A percentile compares a stretch with the other conserved stretches of the same genome.
Evolutionary conservation across 169 alveolate species (phyloP).

Genomic region (Plasmodium knowlesi): DNA sequence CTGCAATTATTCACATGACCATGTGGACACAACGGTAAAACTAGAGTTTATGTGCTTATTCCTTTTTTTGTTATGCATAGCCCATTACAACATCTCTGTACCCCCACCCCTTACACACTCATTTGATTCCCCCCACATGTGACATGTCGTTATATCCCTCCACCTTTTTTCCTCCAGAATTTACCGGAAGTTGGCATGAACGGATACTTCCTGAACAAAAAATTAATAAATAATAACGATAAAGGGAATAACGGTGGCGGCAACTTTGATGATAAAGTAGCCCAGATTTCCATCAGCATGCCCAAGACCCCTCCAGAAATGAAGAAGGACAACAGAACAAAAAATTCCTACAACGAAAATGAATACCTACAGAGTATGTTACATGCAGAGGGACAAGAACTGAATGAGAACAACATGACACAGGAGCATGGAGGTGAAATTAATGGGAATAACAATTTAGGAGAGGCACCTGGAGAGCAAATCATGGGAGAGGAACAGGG

Average conservation of each 20-base stretch:
- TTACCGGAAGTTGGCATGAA: constrained; percentile 60
- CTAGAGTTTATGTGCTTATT: background rate
- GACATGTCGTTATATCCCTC: background rate
- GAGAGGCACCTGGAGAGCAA: background rate
- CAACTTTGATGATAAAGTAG: constrained; percentile 40
- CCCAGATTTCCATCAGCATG: constrained; percentile 60
- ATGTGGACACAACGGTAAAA: constrained; percentile 40
- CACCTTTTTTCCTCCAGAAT: background rate
- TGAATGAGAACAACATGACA: background rate
- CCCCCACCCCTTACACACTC: background rate
- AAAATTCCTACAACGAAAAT: constrained; percentile 47
- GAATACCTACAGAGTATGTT: constrained; percentile 28
- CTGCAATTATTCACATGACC: constrained; percentile 53
- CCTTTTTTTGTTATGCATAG: background rate
- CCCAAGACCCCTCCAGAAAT: constrained; percentile 75
- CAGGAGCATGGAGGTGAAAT: background rate
- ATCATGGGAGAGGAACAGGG: background rate
- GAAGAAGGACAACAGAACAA: constrained; percentile 38
- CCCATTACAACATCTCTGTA: no score
- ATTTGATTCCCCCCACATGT: background rate
- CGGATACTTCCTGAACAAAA: constrained; percentile 45
- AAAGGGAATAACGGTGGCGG: background rate
- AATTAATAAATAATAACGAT: constrained; percentile 27
- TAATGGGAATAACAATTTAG: background rate
- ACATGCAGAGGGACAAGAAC: constrained; percentile 10